phyloP scores from a whole-genome alignment of 1,139 yeast species.

The Yamadazyma triangularis region DNA sequence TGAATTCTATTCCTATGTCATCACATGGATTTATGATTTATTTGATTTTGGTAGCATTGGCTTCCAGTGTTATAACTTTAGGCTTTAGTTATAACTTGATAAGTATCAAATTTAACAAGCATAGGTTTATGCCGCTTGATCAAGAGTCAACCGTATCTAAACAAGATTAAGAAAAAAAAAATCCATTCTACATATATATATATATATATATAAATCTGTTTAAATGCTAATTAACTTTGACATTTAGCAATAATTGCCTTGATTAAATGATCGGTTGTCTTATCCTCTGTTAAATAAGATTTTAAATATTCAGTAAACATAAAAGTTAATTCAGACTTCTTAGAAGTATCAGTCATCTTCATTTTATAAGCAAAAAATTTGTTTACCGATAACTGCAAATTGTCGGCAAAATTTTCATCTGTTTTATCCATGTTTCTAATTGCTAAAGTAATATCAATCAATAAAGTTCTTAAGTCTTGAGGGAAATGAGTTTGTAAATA shows the following conservation, averaged over 20 bases:
- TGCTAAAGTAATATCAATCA: constrained; percentile 64
- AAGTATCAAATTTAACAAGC: constrained; percentile 15
- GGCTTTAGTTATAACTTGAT: constrained; percentile 21
- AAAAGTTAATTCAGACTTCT: constrained; percentile 16
- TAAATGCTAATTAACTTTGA: neutral
- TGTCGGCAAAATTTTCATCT: constrained; percentile 47
- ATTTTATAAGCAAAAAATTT: constrained; percentile 60
- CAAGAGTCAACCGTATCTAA: constrained; percentile 23
- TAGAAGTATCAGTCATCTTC: constrained; percentile 32
- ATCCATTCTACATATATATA: neutral
- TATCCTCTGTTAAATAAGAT: constrained; percentile 28
- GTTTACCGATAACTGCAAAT: constrained; percentile 66
- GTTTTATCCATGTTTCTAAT: constrained; percentile 47
- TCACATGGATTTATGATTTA: constrained; percentile 18
- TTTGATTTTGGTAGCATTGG: constrained; percentile 19
- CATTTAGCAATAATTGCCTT: constrained; percentile 31
- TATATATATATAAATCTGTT: neutral
- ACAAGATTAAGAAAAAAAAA: constrained; percentile 25
- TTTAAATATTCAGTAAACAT: constrained; percentile 42
- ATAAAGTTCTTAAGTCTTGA: constrained; percentile 34
- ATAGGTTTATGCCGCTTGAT: constrained; percentile 20
- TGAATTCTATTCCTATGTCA: constrained; percentile 24
- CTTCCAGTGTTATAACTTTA: constrained; percentile 23
- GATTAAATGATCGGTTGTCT: constrained; percentile 23
- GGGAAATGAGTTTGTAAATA: constrained; percentile 40